Base-by-base conservation (phyloP, 2,329 filamentous ascomycete species). In the Talaromyces sp. region DNA sequence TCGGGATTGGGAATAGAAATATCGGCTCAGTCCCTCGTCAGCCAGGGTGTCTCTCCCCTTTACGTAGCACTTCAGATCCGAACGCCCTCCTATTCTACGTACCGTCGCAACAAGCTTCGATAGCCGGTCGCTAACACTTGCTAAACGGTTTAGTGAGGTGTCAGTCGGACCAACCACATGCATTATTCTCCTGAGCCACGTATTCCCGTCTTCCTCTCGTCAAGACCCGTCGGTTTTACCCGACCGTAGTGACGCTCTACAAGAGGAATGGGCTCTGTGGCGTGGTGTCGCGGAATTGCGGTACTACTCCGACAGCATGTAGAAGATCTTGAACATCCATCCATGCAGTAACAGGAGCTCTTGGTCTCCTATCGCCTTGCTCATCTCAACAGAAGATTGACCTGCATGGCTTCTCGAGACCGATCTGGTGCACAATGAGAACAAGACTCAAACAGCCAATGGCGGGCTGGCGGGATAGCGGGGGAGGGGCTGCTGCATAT, bases 401-500 rank as follows among this genome's bases (percentile, higher is more conserved):
- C 5, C 42, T 46, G 3, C 42, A 25, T 50, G 42, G 31, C n/a
- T n/a, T 14, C 28, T 3, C 5, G 46, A 25, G 23, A n/a, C n/a
- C n/a, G 46, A 50, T 50, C 46, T 16, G 6, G 3, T 28, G 28
- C 3, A 28, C 6, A 28, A 28, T 28, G 6, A 28, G 3, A 28
- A 28, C 6, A 28, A 28, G 3, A 31, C n/a, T n/a, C n/a, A n/a
- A n/a, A n/a, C n/a, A 37, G 50, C 50, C 50, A 54, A 54, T 54
- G n/a, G 50, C 18, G 50, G 50, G n/a, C 31, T 54, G 31, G 50
- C 50, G 31, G n/a, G 31, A 21, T 54, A 23, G 50, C 50, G 50
- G 50, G 50, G 50, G 50, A 54, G 50, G 50, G 50, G 50, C 48
- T 52, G 48, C 48, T 52, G 28, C 28, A 52, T 28, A 48, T 52